These are phyloP conservation scores for Chrysoporthe deuterocubensis DNA, from an alignment of 2,329 filamentous ascomycete species.

Conservation along the genomic window DNA sequence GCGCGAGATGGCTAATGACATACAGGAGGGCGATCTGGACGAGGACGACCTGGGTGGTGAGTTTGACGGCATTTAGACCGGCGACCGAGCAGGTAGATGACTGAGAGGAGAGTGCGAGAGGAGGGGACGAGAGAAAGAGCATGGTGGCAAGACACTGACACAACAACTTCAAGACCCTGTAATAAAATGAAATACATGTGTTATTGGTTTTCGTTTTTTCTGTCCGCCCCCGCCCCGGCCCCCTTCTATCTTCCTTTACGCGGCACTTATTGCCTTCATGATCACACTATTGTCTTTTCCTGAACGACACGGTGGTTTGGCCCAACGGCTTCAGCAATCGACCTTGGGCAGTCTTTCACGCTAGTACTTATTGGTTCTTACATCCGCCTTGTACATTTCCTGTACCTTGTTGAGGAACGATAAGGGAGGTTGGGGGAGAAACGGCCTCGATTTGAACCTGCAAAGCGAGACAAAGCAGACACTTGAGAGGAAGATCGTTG, in stretches of 20 bases:
- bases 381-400: slow-evolving; percentile 3
- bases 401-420: neutral
- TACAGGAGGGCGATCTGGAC: slow-evolving; percentile 95
- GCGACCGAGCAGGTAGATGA: slow-evolving; percentile 1
- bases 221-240: neutral
- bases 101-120: neutral
- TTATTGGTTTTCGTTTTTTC: slow-evolving; percentile 7
- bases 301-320: neutral
- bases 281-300: neutral
- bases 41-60: slow-evolving; percentile 95
- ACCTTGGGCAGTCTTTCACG: neutral
- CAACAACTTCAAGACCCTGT: slow-evolving; percentile 17
- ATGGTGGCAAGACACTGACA: slow-evolving; percentile 4
- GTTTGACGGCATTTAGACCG: slow-evolving; percentile 84
- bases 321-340: neutral
- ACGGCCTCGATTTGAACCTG: neutral
- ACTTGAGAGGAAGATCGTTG: neutral
- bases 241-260: no score
- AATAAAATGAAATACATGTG: slow-evolving; percentile 24
- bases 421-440: neutral
- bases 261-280: neutral
- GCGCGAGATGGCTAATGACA: slow-evolving; percentile 97
- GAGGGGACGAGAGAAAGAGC: neutral
- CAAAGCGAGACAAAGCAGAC: neutral
- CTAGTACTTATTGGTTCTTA: neutral